Evolutionary conservation across 345 rosid genomes (phyloP).

Genomic region (Gossypium bickii): DNA sequence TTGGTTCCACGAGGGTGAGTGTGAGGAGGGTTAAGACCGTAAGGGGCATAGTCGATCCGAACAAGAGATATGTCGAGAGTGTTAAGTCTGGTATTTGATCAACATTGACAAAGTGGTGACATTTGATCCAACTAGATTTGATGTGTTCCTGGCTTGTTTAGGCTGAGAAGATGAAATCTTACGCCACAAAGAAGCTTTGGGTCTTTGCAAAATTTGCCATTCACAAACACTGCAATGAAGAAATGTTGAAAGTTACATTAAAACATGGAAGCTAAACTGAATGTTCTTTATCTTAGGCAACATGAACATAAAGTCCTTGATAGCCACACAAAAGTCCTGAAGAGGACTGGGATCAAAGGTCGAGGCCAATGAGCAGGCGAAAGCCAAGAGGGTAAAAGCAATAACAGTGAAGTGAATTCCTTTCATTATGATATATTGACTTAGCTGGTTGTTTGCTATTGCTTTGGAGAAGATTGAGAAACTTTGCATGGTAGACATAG

Average conservation of each 20-base stretch:
- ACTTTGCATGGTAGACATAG: no score
- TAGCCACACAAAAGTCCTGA: conserved; percentile 11
- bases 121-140: conserved; percentile 13
- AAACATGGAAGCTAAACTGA: no score
- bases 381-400: not conserved
- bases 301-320: not conserved
- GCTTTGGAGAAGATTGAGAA: no score
- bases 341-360: conserved; percentile 11
- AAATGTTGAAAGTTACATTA: not conserved
- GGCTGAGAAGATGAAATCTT: conserved; percentile 20
- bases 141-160: conserved; percentile 17
- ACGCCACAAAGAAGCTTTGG: conserved; percentile 14
- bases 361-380: not conserved
- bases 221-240: conserved; percentile 10
- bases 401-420: not conserved
- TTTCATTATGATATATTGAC: not conserved
- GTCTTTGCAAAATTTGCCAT: conserved; percentile 20
- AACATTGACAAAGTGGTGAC: conserved; percentile 10
- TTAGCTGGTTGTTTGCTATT: not conserved
- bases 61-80: conserved; percentile 23
- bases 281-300: no score
- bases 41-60: conserved; percentile 20
- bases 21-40: conserved; percentile 34
- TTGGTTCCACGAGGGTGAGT: conserved; percentile 33
- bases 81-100: conserved; percentile 20